phyloP scores from a whole-genome alignment of 164 flowering plant species.

The Kingdonia uniflora region DNA sequence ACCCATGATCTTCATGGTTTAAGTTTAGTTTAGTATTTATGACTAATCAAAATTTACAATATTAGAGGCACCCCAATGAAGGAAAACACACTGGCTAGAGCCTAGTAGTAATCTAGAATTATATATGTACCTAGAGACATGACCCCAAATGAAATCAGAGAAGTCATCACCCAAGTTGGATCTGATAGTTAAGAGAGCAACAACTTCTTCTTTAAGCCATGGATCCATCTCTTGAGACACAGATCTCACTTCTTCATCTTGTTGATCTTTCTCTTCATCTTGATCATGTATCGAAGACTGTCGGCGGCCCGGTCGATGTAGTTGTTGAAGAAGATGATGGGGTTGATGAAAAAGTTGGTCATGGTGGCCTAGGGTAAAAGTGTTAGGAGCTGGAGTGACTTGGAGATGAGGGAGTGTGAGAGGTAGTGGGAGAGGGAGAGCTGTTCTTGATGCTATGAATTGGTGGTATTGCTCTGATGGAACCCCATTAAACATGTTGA shows the following conservation, averaged over 20 bases:
- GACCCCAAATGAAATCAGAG: constrained; percentile 68
- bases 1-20: too few relatives aligned
- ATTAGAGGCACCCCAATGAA: too few relatives aligned
- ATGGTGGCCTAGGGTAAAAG: constrained; percentile 3
- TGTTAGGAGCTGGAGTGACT: constrained; percentile 9
- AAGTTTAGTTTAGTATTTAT: too few relatives aligned
- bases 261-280: constrained; percentile 11
- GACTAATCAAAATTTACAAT: too few relatives aligned
- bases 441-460: constrained; percentile 34
- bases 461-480: constrained; percentile 45
- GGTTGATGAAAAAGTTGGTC: constrained; percentile 13
- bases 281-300: constrained; percentile 9
- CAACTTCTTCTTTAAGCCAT: constrained; percentile 60
- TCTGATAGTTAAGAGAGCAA: constrained; percentile 54
- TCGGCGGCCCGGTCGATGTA: constrained; percentile 16
- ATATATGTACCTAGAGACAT: constrained; percentile 56
- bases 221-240: constrained; percentile 16
- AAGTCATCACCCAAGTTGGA: constrained; percentile 55
- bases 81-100: too few relatives aligned
- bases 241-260: constrained; percentile 14
- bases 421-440: constrained; percentile 7
- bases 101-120: too few relatives aligned
- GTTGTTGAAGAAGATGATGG: constrained; percentile 15
- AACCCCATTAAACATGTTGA: constrained; percentile 52
- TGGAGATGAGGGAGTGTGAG: constrained; percentile 13